Conservation (phyloP, 306 rosid species). For the Quillaja saponaria region DNA sequence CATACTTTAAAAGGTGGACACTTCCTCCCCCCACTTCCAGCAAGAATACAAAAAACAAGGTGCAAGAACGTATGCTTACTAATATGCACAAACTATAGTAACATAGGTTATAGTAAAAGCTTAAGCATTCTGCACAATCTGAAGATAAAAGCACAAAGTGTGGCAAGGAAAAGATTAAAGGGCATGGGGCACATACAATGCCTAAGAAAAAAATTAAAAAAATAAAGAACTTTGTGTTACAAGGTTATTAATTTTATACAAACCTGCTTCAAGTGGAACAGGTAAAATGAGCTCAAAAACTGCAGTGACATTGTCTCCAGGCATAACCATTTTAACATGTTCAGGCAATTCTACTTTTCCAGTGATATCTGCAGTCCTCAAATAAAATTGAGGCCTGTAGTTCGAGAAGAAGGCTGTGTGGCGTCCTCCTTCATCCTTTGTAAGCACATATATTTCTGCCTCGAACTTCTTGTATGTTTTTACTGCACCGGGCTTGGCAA, state of each 20-base stretch:
- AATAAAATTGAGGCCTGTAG: conserved; percentile 91
- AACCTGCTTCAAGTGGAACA: conserved; percentile 93
- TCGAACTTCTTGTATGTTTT: conserved; percentile 86
- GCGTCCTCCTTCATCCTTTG: conserved; percentile 99
- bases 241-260: conserved; percentile 17
- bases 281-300: conserved; percentile 77
- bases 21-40: no score
- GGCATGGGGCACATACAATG: neutral
- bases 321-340: conserved; percentile 96
- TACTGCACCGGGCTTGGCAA: conserved; percentile 86
- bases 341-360: conserved; percentile 94
- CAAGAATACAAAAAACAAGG: no score
- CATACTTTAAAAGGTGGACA: no score
- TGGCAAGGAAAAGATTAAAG: neutral
- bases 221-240: neutral
- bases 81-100: no score
- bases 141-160: neutral
- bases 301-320: conserved; percentile 95
- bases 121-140: no score
- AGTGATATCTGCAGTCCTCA: conserved; percentile 97
- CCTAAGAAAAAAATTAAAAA: neutral
- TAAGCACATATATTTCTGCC: conserved; percentile 95
- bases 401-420: conserved; percentile 97
- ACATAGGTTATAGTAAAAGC: no score
- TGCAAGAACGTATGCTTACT: no score